Base-by-base conservation (phyloP, 345 rosid genomes). In the Linum tenue region DNA sequence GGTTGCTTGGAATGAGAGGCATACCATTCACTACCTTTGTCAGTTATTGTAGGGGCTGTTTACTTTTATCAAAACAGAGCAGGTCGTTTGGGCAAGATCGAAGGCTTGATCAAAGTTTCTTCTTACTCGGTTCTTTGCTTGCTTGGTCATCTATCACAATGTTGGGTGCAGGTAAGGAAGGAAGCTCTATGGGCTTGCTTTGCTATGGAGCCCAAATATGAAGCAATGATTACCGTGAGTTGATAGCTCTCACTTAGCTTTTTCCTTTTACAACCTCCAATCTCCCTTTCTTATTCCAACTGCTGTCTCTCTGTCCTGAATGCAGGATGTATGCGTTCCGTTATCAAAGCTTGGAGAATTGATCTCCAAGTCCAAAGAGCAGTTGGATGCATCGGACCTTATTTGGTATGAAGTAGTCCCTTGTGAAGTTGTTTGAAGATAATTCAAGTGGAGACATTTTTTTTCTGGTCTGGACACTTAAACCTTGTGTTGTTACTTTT, bases 271-370 rank as follows among this genome's bases (percentile, higher is more conserved):
- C 31, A 22, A 22, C 7, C 2, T 36, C 39, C 22, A 5, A 10
- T 48, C 22, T 56, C 15, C 2, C 42, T 41, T 50, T 9, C 5
- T 22, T 56, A 56, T 16, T 16, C 6, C 36, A 55, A 7, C 39
- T n/a, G 1, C 35, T 4, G 1, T 61, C 53, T 44, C 2, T 31
- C 67, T 55, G 62, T 56, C 55, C 58, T 44, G 2, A 14, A 40
- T 80, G 69, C 79, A 92, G 97, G 98, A 90, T 66, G 98, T 90
- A 8, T 92, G 98, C 39, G 97, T 88, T 70, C 98, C 97, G 61
- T 76, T 88, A 55, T 90, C 98, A 58, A 83, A 63, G 64, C 86
- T 90, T 51, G 94, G 89, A 48, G 90, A 90, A 63, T 66, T 92
- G 71, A 92, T 92, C 72, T 71, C 98, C 17, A 79, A 53, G 69